Conservation (phyloP, 1,284 basidiomycete genomes). For the Ganoderma boninense region DNA sequence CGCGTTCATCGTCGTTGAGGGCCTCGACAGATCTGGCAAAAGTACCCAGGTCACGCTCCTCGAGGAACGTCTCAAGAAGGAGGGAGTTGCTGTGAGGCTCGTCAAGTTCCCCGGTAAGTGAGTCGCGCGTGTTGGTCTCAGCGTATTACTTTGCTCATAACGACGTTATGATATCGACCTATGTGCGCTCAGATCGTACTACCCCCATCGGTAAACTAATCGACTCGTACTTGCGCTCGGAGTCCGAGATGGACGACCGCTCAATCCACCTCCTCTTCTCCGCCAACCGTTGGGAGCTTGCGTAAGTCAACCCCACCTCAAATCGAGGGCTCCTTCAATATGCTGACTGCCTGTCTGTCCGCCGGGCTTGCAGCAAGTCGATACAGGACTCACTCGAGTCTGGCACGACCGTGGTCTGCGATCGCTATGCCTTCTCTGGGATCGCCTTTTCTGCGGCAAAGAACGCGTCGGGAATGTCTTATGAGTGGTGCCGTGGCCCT, state of each 20-base stretch:
- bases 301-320: constrained; percentile 58
- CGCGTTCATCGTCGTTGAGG: constrained; percentile 91
- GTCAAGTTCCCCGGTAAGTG: constrained; percentile 88
- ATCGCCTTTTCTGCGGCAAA: constrained; percentile 95
- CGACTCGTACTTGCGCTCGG: constrained; percentile 87
- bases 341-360: too few species aligned
- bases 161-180: neutral
- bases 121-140: neutral
- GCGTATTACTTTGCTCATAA: neutral
- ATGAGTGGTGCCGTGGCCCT: constrained; percentile 86
- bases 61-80: constrained; percentile 54
- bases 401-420: constrained; percentile 86
- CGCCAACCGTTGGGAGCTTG: constrained; percentile 96
- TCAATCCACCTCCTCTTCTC: constrained; percentile 96
- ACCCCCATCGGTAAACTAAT: constrained; percentile 95
- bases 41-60: constrained; percentile 83
- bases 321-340: neutral
- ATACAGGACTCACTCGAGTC: constrained; percentile 69
- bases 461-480: constrained; percentile 54
- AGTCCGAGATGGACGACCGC: constrained; percentile 89
- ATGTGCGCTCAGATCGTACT: constrained; percentile 76
- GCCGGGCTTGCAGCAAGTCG: constrained; percentile 55
- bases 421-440: constrained; percentile 97
- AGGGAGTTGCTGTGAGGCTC: constrained; percentile 55
- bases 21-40: constrained; percentile 93